Percentiles rank a stretch among this genome's conserved stretches.
These are phyloP conservation scores for Didymella exigua DNA, from an alignment of 2,329 filamentous ascomycete species.

Conservation along the genomic window DNA sequence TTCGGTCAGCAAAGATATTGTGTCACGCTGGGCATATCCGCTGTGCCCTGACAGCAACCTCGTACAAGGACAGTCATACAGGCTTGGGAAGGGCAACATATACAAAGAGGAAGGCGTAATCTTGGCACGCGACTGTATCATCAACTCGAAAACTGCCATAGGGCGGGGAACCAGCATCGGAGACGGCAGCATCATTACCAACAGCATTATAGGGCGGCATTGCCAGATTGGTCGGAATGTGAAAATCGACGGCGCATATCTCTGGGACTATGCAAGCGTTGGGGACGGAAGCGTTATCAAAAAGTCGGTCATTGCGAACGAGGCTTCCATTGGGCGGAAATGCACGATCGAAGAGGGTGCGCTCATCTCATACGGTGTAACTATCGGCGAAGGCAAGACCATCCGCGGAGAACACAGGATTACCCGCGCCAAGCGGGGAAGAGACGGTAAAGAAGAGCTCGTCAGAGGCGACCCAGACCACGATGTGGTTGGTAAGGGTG, in stretches of 20 bases:
- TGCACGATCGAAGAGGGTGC: slow-evolving; percentile 73
- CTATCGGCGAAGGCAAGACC: slow-evolving; percentile 66
- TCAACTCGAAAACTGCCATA: slow-evolving; percentile 73
- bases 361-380: slow-evolving; percentile 79
- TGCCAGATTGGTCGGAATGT: slow-evolving; percentile 89
- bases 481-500: slow-evolving; percentile 62
- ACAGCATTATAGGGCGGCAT: slow-evolving; percentile 80
- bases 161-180: slow-evolving; percentile 79
- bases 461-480: slow-evolving; percentile 52
- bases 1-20: slow-evolving; percentile 83
- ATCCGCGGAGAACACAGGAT: slow-evolving; percentile 53
- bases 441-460: slow-evolving; percentile 51
- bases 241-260: slow-evolving; percentile 75
- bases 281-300: slow-evolving; percentile 74
- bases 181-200: slow-evolving; percentile 69
- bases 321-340: slow-evolving; percentile 71
- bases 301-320: slow-evolving; percentile 76
- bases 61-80: slow-evolving; percentile 76
- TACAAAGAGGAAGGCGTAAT: slow-evolving; percentile 81
- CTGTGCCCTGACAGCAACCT: slow-evolving; percentile 89
- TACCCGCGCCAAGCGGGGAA: slow-evolving; percentile 54
- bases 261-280: slow-evolving; percentile 85
- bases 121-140: slow-evolving; percentile 71
- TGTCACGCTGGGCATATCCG: slow-evolving; percentile 85
- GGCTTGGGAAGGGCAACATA: slow-evolving; percentile 69